Evolutionary conservation across 495 filamentous ascomycete genomes (phyloP), one percentile per base, ranked within the genome.

Genomic region (Aspergillus nanangensis): DNA sequence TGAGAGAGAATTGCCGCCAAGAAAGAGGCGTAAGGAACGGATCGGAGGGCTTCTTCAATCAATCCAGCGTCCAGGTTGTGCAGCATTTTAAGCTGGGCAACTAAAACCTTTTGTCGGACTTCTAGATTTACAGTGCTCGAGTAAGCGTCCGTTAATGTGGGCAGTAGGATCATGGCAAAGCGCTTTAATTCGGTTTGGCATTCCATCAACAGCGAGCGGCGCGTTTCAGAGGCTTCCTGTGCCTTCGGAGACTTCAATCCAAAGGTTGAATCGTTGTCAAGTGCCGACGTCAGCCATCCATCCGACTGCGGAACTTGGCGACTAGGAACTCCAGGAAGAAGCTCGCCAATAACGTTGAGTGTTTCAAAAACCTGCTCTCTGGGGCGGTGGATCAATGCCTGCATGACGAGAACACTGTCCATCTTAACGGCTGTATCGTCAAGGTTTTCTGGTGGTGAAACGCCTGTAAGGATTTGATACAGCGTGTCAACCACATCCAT

Each of bases 321-420:
- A 18, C 53, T 59, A 11, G 65, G 58, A 21, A 69, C 57, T 7
- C 65, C 67, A 3, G 94, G 94, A 20, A 99, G 76, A 13, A 99
- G 76, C 71, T 97, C 94, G 69, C 94, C 97, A 51, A 97, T 90
- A 45, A 99, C 91, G 63, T 96, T 96, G 45, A 99, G 79, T 4
- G 94, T 96, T 71, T 99, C 94, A 56, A 88, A 90, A 20, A 99
- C 85, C 62, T 97, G 94, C 57, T 99, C 93, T 35, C 90, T 81
- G n/a, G 93, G 93, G 25, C 91, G 81, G 58, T 97, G 94, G 43
- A 99, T 96, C 55, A 99, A 69, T 23, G 93, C 91, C 61, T 99
- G 93, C 94, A 99, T 97, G 64, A 97, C 91, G 38, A 99, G 81
- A 21, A 97, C 92, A 59, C 88, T 95, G 67, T 97, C 92, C 58